Conservation (phyloP, 2,329 filamentous ascomycete genomes). For the Neoascochyta sp. region DNA sequence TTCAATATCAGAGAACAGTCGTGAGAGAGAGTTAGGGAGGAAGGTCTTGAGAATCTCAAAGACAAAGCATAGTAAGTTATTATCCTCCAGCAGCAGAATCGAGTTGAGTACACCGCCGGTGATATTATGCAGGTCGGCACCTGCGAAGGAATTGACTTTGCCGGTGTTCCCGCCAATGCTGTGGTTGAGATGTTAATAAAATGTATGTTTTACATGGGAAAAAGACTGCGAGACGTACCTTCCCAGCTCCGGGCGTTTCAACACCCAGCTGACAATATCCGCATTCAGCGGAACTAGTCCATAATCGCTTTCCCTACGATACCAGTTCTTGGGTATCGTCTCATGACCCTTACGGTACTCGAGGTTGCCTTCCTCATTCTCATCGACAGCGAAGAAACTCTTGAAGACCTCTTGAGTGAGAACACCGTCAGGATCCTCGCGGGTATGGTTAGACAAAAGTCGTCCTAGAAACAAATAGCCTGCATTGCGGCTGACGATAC, state of each 20-base stretch:
- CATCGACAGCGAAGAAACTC: conserved; percentile 49
- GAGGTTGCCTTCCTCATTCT: conserved; percentile 39
- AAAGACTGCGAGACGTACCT: conserved; percentile 8
- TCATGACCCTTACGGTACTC: conserved; percentile 47
- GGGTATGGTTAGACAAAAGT: conserved; percentile 30
- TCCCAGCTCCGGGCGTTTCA: conserved; percentile 14
- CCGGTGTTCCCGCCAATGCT: conserved; percentile 53
- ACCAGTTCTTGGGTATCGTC: conserved; percentile 54
- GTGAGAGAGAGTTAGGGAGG: conserved; percentile 32
- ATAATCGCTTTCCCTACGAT: conserved; percentile 46
- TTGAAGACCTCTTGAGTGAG: conserved; percentile 36
- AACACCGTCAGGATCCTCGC: conserved; percentile 12
- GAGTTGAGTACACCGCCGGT: conserved; percentile 16
- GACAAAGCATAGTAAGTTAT: conserved; percentile 39
- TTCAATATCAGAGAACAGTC: conserved; percentile 22
- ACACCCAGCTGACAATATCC: conserved; percentile 13
- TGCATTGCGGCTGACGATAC: conserved; percentile 49
- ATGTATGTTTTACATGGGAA: neutral
- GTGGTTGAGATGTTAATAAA: neutral
- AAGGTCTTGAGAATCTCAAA: conserved; percentile 36
- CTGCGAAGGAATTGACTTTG: conserved; percentile 50
- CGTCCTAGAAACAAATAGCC: conserved; percentile 31
- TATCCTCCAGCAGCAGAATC: conserved; percentile 36
- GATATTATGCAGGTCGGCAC: conserved; percentile 37
- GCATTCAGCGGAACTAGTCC: conserved; percentile 39